Evolutionary conservation across 179 eudicot species (phyloP), one percentile per base, ranked within the genome.

Genomic region (Monotropa hypopitys): DNA sequence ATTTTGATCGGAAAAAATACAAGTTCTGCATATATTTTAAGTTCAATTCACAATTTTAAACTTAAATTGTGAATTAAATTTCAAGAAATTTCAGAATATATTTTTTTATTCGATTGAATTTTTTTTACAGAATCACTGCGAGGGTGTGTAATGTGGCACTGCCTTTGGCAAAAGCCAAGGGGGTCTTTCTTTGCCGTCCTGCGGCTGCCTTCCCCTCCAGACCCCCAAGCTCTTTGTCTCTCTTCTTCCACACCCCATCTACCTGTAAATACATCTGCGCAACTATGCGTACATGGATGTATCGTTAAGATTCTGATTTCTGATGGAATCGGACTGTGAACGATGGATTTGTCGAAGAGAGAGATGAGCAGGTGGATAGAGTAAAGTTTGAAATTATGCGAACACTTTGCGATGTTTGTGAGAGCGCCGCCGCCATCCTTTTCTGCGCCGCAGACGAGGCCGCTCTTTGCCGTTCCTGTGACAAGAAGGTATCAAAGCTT

Each of bases 361-460:
- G 54, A 45, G 53, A 54, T 49, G 51, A 43, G 71, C 21, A 65
- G 10, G 6, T 2, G 16, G 1, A 66, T 5, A 32, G 62, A 56
- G 28, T 59, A 38, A 38, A 18, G 15, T 30, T 33, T 30, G 57
- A 6, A 77, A 79, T 13, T 61, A 93, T 93, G 98, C 86, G 97
- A 79, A 91, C 95, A 10, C 83, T 93, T 28, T 93, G 98, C 77
- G 98, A 93, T 72, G 93, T 87, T 32, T 93, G 98, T 76, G 97
- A 93, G 69, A 84, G 89, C 81, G 98, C 98, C 54, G 95, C 92
- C 32, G 98, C 97, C 30, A 87, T 88, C 63, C 83, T 86, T 75
- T 93, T 93, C 80, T 93, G 98, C 77, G 98, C 98, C 50, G 98
- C 98, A 3, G 98, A 93, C 73, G 98, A 93, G 80, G 98, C 98